These are phyloP conservation scores for Kandelia obovata DNA, from an alignment of 345 rosid genomes.

Conservation along the genomic window DNA sequence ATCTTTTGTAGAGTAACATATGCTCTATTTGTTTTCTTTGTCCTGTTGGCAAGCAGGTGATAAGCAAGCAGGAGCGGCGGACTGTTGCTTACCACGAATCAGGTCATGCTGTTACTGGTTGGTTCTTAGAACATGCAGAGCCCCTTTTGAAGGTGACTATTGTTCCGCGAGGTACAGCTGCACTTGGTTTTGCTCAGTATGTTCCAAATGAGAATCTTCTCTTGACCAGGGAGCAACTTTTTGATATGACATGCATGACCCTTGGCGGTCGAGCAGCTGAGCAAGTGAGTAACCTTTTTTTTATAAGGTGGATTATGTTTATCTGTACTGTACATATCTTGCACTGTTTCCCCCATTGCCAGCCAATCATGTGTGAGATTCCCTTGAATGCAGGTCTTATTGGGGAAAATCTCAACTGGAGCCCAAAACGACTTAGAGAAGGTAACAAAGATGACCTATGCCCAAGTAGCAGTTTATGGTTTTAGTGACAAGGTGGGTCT, in stretches of 20 bases:
- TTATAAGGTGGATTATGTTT: no score
- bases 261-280: conserved; percentile 96
- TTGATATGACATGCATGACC: conserved; percentile 92
- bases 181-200: conserved; percentile 89
- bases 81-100: conserved; percentile 93
- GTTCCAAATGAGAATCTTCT: conserved; percentile 94
- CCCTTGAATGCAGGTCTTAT: conserved; percentile 45
- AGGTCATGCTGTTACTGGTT: conserved; percentile 86
- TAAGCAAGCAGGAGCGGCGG: conserved; percentile 72
- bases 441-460: conserved; percentile 93
- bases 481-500: conserved; percentile 96
- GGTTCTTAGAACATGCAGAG: conserved; percentile 93
- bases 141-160: conserved; percentile 89
- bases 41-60: conserved; percentile 40
- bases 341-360: no score
- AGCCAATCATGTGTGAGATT: background rate
- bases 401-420: conserved; percentile 93
- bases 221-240: conserved; percentile 88
- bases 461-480: conserved; percentile 93
- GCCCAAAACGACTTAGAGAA: conserved; percentile 94
- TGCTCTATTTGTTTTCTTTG: no score
- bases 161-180: conserved; percentile 94
- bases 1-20: no score
- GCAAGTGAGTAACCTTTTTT: conserved; percentile 39
- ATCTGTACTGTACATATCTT: no score